Percentiles rank a stretch among this genome's conserved stretches.
These are phyloP conservation scores for Chamaecrista fasciculata DNA, from an alignment of 306 rosid species.

Conservation along the genomic window DNA sequence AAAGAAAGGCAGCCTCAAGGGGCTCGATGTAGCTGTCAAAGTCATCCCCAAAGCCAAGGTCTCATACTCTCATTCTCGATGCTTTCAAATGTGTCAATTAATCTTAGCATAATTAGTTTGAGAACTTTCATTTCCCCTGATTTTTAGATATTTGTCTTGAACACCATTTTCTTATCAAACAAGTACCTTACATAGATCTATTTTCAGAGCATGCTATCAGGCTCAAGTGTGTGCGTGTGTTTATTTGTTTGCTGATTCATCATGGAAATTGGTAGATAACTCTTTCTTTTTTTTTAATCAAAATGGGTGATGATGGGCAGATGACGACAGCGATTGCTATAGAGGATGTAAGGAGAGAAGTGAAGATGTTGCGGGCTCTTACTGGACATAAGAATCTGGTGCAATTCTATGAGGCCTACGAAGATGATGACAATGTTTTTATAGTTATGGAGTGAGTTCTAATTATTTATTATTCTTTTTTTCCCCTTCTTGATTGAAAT, in stretches of 20 bases:
- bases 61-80: neutral
- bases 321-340: slow-evolving; percentile 63
- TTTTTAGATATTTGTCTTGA: too few relatives aligned
- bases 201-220: neutral
- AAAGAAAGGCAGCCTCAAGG: slow-evolving; percentile 56
- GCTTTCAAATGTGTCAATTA: too few relatives aligned
- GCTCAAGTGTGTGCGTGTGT: neutral
- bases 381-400: slow-evolving; percentile 60
- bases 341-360: slow-evolving; percentile 65
- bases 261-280: neutral
- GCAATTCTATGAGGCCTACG: slow-evolving; percentile 57
- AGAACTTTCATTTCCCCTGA: too few relatives aligned
- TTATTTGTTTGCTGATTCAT: slow-evolving; percentile 12
- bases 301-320: slow-evolving; percentile 33
- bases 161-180: neutral
- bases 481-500: neutral
- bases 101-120: too few relatives aligned
- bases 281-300: slow-evolving; percentile 18
- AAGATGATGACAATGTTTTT: slow-evolving; percentile 57
- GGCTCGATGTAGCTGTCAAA: slow-evolving; percentile 65
- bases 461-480: neutral
- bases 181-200: neutral
- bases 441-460: slow-evolving; percentile 59
- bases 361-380: slow-evolving; percentile 55
- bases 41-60: slow-evolving; percentile 71